Evolutionary conservation across 2,329 filamentous ascomycete species (phyloP), one percentile per base, ranked within the genome.

Genomic region (Fusarium albidum): DNA sequence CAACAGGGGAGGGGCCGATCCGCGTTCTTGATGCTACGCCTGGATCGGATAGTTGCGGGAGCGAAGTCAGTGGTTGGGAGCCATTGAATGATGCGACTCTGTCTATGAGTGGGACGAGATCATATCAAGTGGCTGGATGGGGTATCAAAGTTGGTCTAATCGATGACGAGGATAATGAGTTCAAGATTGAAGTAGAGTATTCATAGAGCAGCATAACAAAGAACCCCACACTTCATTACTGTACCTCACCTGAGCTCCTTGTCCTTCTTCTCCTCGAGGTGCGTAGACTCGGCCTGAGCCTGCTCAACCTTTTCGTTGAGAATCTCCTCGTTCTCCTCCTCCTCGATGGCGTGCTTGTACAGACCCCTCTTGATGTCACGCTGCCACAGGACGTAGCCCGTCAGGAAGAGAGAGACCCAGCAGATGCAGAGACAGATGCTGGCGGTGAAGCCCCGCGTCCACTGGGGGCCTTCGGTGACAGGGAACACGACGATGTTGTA

Each of bases 61-160:
- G 53, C n/a, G n/a, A n/a, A n/a, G n/a, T n/a, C 5, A 65, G 65
- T 5, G 32, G 41, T 4, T 49, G 31, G 21, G 59, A 67, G 38
- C 55, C n/a, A n/a, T n/a, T 74, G 8, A 70, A 74, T 28, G 73
- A 73, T 44, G 71, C 65, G 5, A 65, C 71, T 7, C 49, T 75
- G 44, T 57, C 59, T 10, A 21, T 59, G 14, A 26, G 32, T 14
- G 34, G 44, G 1, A 35, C n/a, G 10, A 40, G 12, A 44, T 49
- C 46, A 21, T 59, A 51, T 29, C 39, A 55, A 3, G 39, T 56
- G 3, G 34, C 43, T 5, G 54, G 33, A 35, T 61, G 59, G 53
- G 54, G 59, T 27, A 40, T 59, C 17, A 55, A 49, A 38, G 57
- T 57, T 9, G 59, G 34, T 9, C 6, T 63, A 17, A 15, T 61